A percentile compares a stretch with the other conserved stretches of the same genome.
These are phyloP conservation scores for Phytophthora palmivora DNA, from an alignment of 352 stramenopile species.

Conservation along the genomic window DNA sequence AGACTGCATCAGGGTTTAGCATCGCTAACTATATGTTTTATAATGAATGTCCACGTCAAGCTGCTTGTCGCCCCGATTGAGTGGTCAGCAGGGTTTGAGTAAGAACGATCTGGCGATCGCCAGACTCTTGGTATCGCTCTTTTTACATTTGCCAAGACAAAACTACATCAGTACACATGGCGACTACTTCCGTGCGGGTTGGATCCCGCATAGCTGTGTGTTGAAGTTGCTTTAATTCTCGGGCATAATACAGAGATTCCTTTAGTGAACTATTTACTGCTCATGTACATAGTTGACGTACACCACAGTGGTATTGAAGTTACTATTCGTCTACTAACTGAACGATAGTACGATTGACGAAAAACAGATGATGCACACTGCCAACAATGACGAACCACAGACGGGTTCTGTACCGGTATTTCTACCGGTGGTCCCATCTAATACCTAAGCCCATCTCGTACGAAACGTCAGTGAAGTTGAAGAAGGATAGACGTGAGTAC, in stretches of 20 bases:
- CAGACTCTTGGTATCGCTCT: background rate
- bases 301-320: no score
- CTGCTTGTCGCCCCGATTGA: background rate
- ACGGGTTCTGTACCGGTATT: no score
- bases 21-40: background rate
- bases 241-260: background rate
- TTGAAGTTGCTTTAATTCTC: no score
- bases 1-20: background rate
- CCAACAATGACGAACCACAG: background rate
- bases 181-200: background rate
- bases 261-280: no score
- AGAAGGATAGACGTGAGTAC: background rate
- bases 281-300: no score
- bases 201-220: background rate
- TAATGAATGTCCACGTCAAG: background rate
- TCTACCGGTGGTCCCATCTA: background rate
- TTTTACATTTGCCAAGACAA: background rate
- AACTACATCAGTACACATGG: background rate
- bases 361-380: no score
- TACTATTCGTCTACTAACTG: no score
- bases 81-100: background rate
- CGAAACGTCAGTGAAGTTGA: conserved; percentile 1
- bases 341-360: no score
- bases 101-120: background rate
- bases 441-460: conserved; percentile 2